These are phyloP conservation scores for Clavispora asparagi DNA, from an alignment of 805 yeast species.

Conservation along the genomic window DNA sequence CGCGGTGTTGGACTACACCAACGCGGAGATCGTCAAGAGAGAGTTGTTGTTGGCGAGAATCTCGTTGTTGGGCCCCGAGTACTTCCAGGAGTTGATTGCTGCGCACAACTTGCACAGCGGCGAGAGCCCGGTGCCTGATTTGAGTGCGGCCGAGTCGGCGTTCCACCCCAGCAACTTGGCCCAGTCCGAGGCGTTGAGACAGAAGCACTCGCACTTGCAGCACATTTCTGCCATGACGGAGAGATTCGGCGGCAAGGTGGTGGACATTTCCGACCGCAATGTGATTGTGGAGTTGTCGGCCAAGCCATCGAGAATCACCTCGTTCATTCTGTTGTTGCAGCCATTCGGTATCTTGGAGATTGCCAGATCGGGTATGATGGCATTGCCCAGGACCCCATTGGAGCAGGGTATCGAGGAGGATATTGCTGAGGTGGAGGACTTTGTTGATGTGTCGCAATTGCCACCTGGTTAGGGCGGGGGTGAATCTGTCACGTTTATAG, in stretches of 20 bases:
- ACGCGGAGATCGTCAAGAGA: constrained; percentile 84
- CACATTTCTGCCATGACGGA: constrained; percentile 75
- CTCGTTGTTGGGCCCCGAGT: constrained; percentile 94
- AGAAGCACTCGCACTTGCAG: constrained; percentile 83
- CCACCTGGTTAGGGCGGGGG: constrained; percentile 81
- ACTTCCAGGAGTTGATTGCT: constrained; percentile 88
- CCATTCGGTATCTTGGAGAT: constrained; percentile 96
- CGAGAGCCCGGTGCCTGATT: constrained; percentile 38
- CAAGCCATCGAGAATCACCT: constrained; percentile 82
- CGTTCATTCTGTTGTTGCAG: constrained; percentile 82
- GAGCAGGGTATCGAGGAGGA: constrained; percentile 46
- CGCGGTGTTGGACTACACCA: constrained; percentile 92
- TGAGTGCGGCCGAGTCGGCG: constrained; percentile 40
- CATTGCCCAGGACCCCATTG: constrained; percentile 91
- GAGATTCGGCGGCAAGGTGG: constrained; percentile 90
- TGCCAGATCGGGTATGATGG: constrained; percentile 98
- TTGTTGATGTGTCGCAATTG: constrained; percentile 81
- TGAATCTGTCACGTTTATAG: background rate
- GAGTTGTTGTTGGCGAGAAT: constrained; percentile 90
- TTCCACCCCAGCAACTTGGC: constrained; percentile 88
- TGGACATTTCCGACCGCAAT: constrained; percentile 88
- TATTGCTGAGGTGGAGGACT: constrained; percentile 53
- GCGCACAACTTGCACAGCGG: constrained; percentile 60
- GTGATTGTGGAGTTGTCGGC: constrained; percentile 93
- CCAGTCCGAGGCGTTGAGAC: constrained; percentile 88